phyloP scores from a whole-genome alignment of 176 grass and related monocot genomes.

The Oryza rufipogon region DNA sequence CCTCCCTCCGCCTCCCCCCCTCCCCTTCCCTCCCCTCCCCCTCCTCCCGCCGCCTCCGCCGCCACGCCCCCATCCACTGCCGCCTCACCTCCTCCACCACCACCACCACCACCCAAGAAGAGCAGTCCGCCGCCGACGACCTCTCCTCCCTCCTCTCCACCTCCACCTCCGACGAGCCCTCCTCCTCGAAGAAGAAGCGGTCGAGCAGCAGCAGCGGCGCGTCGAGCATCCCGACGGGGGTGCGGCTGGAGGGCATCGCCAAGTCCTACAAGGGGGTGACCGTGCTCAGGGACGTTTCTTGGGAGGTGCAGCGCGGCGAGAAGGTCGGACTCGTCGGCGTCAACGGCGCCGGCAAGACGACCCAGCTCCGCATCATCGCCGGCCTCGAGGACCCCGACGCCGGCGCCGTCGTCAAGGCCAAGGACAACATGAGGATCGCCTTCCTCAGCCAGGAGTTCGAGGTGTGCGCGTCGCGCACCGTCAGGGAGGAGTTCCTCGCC shows the following conservation, averaged over 20 bases:
- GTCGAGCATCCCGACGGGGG: conserved; percentile 84
- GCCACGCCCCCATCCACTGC: conserved; percentile 33
- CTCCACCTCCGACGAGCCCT: conserved; percentile 11
- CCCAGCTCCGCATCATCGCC: conserved; percentile 80
- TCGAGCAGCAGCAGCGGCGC: conserved; percentile 56
- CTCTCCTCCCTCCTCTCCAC: conserved; percentile 61
- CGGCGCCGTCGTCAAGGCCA: conserved; percentile 79
- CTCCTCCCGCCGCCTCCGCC: conserved; percentile 38
- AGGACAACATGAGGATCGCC: conserved; percentile 82
- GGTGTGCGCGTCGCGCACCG: conserved; percentile 72
- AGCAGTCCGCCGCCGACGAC: not conserved
- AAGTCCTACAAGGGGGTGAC: conserved; percentile 86
- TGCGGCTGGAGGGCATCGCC: conserved; percentile 75
- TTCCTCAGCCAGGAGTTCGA: conserved; percentile 95
- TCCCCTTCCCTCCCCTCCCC: not conserved
- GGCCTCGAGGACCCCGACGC: conserved; percentile 80
- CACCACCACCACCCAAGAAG: conserved; percentile 43
- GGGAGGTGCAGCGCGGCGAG: conserved; percentile 96
- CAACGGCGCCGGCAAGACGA: conserved; percentile 94
- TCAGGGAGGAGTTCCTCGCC: conserved; percentile 77
- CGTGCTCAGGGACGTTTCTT: conserved; percentile 80
- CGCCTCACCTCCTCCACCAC: conserved; percentile 50
- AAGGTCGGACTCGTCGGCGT: conserved; percentile 96
- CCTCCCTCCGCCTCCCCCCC: conserved; percentile 46
- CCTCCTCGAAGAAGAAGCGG: conserved; percentile 66